Percentiles rank a stretch among this genome's conserved stretches.
These are phyloP conservation scores for Sporothrix inflata DNA, from an alignment of 2,329 filamentous ascomycete species.

Conservation along the genomic window DNA sequence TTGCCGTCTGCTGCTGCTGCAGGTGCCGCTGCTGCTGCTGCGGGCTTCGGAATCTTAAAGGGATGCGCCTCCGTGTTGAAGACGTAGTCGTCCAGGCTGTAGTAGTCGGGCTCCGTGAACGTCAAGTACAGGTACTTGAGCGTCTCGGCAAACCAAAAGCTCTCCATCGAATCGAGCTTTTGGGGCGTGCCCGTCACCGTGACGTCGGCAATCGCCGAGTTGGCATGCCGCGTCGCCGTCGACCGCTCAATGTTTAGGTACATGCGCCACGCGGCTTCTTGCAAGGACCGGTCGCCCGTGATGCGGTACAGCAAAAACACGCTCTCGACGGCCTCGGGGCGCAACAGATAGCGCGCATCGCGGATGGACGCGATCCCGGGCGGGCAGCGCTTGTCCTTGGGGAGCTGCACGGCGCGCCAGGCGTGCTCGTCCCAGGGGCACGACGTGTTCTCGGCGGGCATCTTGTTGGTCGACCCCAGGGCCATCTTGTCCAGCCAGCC, in stretches of 20 bases:
- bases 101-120: slow-evolving; percentile 32
- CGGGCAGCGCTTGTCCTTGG: slow-evolving; percentile 33
- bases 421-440: slow-evolving; percentile 44
- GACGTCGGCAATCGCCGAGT: slow-evolving; percentile 36
- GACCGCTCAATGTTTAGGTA: slow-evolving; percentile 71
- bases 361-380: slow-evolving; percentile 38
- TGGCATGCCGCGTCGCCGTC: slow-evolving; percentile 44
- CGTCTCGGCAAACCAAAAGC: slow-evolving; percentile 36
- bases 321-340: slow-evolving; percentile 75
- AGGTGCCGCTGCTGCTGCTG: slow-evolving; percentile 44
- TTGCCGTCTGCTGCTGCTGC: background rate
- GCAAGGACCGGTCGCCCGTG: slow-evolving; percentile 70
- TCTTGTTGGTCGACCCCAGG: slow-evolving; percentile 31
- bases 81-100: slow-evolving; percentile 35
- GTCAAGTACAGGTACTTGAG: slow-evolving; percentile 36
- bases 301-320: slow-evolving; percentile 81
- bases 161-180: slow-evolving; percentile 46
- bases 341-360: slow-evolving; percentile 54
- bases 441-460: background rate
- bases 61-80: slow-evolving; percentile 35
- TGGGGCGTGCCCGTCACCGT: slow-evolving; percentile 47
- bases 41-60: slow-evolving; percentile 32
- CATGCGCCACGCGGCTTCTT: slow-evolving; percentile 79
- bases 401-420: slow-evolving; percentile 38
- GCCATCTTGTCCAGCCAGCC: slow-evolving; percentile 21